Evolutionary conservation across 2,329 filamentous ascomycete genomes (phyloP).

Genomic region (Claviceps spartinae): DNA sequence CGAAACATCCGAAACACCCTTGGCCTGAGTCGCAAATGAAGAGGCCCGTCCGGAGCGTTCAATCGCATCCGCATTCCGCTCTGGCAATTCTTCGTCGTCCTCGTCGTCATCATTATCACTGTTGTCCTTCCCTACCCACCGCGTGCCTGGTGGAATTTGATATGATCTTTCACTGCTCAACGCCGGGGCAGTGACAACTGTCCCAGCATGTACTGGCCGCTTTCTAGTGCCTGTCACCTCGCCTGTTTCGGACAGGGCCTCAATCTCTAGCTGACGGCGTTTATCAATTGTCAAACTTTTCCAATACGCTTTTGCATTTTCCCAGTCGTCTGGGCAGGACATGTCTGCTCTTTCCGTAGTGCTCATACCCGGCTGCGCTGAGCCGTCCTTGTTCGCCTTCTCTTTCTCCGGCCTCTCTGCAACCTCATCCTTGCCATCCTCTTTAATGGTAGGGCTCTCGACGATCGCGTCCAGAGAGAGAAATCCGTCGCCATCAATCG

Average conservation of each 20-base stretch:
- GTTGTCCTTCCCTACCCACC: conserved; percentile 13
- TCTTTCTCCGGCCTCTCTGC: conserved; percentile 1
- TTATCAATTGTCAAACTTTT: conserved; percentile 49
- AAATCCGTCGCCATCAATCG: conserved; percentile 53
- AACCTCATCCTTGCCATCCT: conserved; percentile 12
- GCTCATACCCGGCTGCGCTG: background rate
- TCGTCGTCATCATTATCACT: conserved; percentile 1
- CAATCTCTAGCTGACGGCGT: conserved; percentile 46
- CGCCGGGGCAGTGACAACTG: conserved; percentile 7
- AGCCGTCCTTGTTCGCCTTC: background rate
- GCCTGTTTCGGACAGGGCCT: conserved; percentile 40
- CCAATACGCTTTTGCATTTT: conserved; percentile 57
- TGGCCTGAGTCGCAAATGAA: background rate
- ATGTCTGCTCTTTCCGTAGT: background rate
- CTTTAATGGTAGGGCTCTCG: conserved; percentile 35
- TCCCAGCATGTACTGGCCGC: conserved; percentile 13
- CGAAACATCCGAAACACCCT: background rate
- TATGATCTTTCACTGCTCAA: conserved; percentile 18
- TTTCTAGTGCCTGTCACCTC: conserved; percentile 26
- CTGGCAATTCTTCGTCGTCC: conserved; percentile 1
- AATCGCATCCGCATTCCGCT: background rate
- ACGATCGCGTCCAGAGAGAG: conserved; percentile 61
- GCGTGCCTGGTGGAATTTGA: conserved; percentile 25
- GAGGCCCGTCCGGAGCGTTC: conserved; percentile 2
- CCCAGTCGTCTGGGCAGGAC: conserved; percentile 41